Evolutionary conservation across 768 basidiomycete species (phyloP), one percentile per base, ranked within the genome.

Genomic region (Tylopilus subfusipes): DNA sequence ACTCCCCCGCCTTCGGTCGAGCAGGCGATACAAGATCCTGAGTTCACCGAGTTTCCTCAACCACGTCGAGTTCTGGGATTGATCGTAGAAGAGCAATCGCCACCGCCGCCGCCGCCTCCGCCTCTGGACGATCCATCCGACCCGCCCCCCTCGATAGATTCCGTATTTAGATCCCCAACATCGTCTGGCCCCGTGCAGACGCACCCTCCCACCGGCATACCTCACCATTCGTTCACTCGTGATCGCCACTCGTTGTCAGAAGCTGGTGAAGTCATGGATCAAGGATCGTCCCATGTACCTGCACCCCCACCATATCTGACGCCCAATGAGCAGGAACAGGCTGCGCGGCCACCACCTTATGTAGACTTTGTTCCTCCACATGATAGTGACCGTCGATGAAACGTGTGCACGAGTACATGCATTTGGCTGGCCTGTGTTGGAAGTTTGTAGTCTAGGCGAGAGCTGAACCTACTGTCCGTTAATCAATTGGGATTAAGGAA

Each of bases 121-220:
- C 83, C 85, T 31, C 79, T 92, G 75, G 91, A 93, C 63, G 91
- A 93, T 68, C 91, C 91, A 21, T 85, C 84, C 2, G 91, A 93
- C 67, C 91, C 90, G 21, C 91, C 91, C 5, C 91, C 91, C 13
- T 89, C 88, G 7, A 93, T 93, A 61, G 88, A 93, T 69, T 90
- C 88, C 10, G 86, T 84, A 46, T 90, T 86, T 63, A 78, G 78
- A 61, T 72, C 74, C 8, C 72, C 54, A 55, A 58, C 48, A 13
- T 68, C 49, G 46, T 60, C 57, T 55, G 63, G 49, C 25, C 19
- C 55, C 34, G 57, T 54, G 27, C 63, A 62, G 46, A 24, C 52
- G 21, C 60, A 56, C 45, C 42, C 66, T 14, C 43, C 69, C 13
- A 59, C 66, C 31, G 68, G 75, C n/a, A 72, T 73, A 39, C 38